Base-by-base conservation (phyloP, 2,329 filamentous ascomycete genomes). In the Aspergillus novoparasiticus region DNA sequence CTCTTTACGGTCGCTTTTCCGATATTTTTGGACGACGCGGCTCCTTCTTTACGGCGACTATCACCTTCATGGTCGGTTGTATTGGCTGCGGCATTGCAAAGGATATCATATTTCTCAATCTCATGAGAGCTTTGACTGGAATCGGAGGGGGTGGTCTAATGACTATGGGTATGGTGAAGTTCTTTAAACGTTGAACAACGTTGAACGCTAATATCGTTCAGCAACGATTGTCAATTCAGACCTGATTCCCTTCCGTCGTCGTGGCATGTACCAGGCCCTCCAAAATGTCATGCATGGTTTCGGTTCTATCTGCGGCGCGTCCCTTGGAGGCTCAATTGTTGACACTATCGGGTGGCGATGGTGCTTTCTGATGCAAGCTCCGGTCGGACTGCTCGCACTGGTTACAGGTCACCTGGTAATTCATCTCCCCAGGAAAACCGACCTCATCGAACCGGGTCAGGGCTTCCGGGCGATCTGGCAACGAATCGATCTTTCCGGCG, bases 81-180 rank as follows among this genome's bases (percentile, higher is more conserved):
- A 71, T 86, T 14, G 91, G 90, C 83, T 94, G 91, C 75, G 89
- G 85, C 0, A 74, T 89, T 11, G 90, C 91, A 0, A 81, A 80
- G 54, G 88, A 84, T 71, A 90, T 94, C 71, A 80, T 85, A n/a
- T 86, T 85, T 66, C 88, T 94, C 70, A 91, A 93, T 64, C 74
- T 87, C 0, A 91, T 90, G 34, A 79, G 91, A 67, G 90, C 90
- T 0, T 78, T 90, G 8, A 91, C 89, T 65, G 91, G 91, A 0
- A 75, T 94, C 4, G 91, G 90, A 1, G 91, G 90, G 0, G 91
- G 90, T 0, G 90, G 90, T 0, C 83, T 90, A 56, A 84, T 91
- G 76, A 86, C 88, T 1, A 82, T 92, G 79, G 89, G 76, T 77
- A 67, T 55, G 66, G 61, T 41, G 23, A 6, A 23, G 8, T 14